phyloP scores from a whole-genome alignment of 768 basidiomycete genomes.

The Auriscalpium vulgare region DNA sequence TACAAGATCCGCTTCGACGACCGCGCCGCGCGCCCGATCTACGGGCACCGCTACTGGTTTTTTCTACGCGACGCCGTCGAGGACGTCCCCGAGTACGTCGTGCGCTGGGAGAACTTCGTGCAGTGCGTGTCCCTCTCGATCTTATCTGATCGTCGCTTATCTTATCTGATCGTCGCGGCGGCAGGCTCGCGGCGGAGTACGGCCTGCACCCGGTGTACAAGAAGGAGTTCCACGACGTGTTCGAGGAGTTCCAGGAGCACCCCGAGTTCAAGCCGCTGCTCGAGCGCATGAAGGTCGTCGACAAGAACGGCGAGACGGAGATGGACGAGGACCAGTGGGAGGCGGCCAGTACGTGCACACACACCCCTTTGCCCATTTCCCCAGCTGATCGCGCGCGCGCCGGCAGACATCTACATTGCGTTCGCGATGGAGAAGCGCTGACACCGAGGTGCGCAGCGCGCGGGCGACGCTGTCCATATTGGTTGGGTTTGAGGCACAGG shows the following conservation, averaged over 20 bases:
- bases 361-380: neutral
- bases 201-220: conserved; percentile 67
- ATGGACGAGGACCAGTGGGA: conserved; percentile 98
- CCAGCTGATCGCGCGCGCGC: conserved; percentile 5
- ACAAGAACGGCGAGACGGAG: conserved; percentile 74
- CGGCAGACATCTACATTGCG: conserved; percentile 82
- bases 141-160: neutral
- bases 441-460: conserved; percentile 1
- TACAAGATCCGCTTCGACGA: conserved; percentile 86
- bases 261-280: conserved; percentile 79
- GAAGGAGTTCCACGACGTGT: conserved; percentile 87
- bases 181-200: conserved; percentile 80
- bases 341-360: conserved; percentile 78
- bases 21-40: conserved; percentile 50
- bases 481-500: neutral
- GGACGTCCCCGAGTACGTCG: conserved; percentile 94
- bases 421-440: conserved; percentile 80
- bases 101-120: conserved; percentile 91
- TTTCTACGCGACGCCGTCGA: conserved; percentile 93
- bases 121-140: conserved; percentile 38
- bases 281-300: conserved; percentile 87
- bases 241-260: conserved; percentile 70
- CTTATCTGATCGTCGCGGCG: conserved; percentile 8
- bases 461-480: neutral
- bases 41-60: conserved; percentile 92